Conservation (phyloP, 768 basidiomycete genomes). For the Boletus patriciae region DNA sequence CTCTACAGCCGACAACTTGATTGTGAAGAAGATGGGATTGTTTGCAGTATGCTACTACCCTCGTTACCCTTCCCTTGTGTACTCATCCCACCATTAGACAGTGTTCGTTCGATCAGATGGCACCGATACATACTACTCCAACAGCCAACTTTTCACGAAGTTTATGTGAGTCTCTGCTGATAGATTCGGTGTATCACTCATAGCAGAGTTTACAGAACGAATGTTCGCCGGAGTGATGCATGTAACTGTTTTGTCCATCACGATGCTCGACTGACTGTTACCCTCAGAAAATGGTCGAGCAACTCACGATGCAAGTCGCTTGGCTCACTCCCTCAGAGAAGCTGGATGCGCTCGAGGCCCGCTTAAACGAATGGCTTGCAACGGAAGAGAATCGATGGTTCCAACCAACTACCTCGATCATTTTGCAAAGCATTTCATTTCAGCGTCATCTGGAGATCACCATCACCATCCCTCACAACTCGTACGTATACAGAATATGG, state of each 20-base stretch:
- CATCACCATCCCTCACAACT: conserved; percentile 59
- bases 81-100: conserved; percentile 41
- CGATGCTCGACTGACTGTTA: conserved; percentile 10
- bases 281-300: conserved; percentile 64
- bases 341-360: conserved; percentile 65
- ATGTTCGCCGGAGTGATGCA: conserved; percentile 71
- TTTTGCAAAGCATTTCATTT: conserved; percentile 60
- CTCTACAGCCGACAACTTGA: conserved; percentile 58
- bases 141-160: conserved; percentile 70
- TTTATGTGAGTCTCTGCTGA: conserved; percentile 56
- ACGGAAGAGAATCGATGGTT: conserved; percentile 83
- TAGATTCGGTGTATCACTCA: not conserved
- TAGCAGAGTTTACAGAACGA: conserved; percentile 46
- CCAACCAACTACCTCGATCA: conserved; percentile 63
- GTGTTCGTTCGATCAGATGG: conserved; percentile 72
- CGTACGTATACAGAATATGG: conserved; percentile 32
- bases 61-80: not conserved
- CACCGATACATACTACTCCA: conserved; percentile 79
- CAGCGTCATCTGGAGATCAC: conserved; percentile 69
- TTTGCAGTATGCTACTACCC: conserved; percentile 54
- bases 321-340: conserved; percentile 76
- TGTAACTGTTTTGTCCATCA: conserved; percentile 19
- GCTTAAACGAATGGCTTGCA: conserved; percentile 71
- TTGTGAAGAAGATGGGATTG: conserved; percentile 79
- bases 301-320: conserved; percentile 64